Base-by-base conservation (phyloP, 768 basidiomycete genomes). In the Suillus placidus region DNA sequence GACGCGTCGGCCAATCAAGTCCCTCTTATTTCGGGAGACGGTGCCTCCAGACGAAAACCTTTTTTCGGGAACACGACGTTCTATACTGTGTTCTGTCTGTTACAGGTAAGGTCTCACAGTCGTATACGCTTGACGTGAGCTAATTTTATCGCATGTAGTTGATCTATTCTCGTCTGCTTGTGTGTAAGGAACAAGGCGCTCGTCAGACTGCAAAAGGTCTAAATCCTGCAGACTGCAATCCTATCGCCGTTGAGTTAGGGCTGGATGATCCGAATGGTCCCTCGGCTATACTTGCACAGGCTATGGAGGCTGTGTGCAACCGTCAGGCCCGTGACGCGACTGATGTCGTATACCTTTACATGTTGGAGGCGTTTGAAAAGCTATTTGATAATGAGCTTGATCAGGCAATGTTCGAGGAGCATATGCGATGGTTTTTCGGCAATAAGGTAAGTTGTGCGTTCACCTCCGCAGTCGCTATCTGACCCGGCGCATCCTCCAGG, bases 1-100 rank as follows among this genome's bases (percentile, higher is more conserved):
- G 88, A 88, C 69, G 74, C 78, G 45, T 69, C 76, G n/a, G 71
- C 73, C 38, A 66, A 66, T 42, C 75, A 54, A 66, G 61, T 68
- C 34, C 69, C 72, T 57, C 63, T 63, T n/a, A 70, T 71, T 66
- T 67, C 71, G 16, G 68, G 60, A 40, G 60, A 76, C n/a, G 80
- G 80, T 64, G 62, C 70, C 8, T 68, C 71, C 60, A 82, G 79
- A 62, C 80, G 83, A 55, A 85, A 77, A 62, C 84, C 90, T 10
- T 93, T 98, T 78, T 99, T 97, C 78, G 87, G 87, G 65, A 97
- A 98, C 79, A 94, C 93, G 56, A 91, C 94, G 26, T 93, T 95
- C 75, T 99, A 99, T 79, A 92, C 92, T 8, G 76, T 98, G 61
- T 75, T 99, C 69, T 89, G 97, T 60, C 80, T 97, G 61, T 75